Base-by-base conservation (phyloP, 805 yeast species). In the Monosporozyma aquatica region DNA sequence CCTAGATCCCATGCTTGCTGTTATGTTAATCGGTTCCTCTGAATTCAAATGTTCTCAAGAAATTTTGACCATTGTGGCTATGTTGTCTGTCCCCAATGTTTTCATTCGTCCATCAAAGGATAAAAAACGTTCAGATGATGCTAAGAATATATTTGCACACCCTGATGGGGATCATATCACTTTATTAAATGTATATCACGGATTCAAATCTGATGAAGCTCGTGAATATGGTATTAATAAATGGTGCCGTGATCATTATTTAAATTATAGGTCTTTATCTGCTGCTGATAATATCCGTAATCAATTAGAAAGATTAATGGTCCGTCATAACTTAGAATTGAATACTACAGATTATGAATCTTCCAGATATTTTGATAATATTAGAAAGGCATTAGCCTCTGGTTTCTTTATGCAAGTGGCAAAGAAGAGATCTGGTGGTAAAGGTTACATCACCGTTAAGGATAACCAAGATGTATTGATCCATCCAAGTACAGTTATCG, bases 391-490 rank as follows among this genome's bases (percentile, higher is more conserved):
- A 0, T 65, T 92, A 45, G 74, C 86, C 4, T 75, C 86, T n/a
- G 98, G 98, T 2, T 89, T 87, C 63, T 92, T 92, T 70, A 89
- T 92, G 97, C 98, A 92, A 68, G 95, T 85, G 43, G 97, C 97
- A 26, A 92, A 89, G 68, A 86, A 85, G 69, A 78, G 77, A 67
- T 75, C 83, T n/a, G 80, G 86, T 29, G 70, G 73, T 20, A 82
- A 81, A 55, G 89, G 85, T n/a, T 90, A 82, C 62, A 74, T 84
- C 53, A 92, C 98, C 0, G 83, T 89, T 40, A 87, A 87, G 65
- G 98, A 92, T 64, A 87, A 89, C 58, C 98, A 92, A 68, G 97
- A 90, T 48, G 97, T 90, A 10, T 66, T 87, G 54, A 72, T 92
- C 37, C 98, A 92, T 61, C 98, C 98, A 47, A 81, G 92, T 43